phyloP scores from a whole-genome alignment of 495 filamentous ascomycete species.

The Daldinia childiae region DNA sequence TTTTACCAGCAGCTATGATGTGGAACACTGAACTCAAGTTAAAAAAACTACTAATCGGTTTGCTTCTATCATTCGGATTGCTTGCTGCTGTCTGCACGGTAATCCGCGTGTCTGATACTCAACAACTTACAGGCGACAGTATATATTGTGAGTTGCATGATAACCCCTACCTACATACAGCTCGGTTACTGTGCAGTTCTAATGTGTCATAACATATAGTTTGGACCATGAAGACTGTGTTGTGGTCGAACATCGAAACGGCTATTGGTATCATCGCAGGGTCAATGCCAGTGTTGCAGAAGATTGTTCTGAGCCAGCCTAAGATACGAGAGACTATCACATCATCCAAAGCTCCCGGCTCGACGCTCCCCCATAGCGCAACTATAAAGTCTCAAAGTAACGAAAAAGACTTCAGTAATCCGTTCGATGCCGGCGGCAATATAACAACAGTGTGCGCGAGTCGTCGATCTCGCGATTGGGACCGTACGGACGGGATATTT shows the following conservation, averaged over 20 bases:
- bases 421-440: constrained; percentile 22
- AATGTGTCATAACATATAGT: constrained; percentile 3
- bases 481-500: constrained; percentile 16
- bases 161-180: not conserved
- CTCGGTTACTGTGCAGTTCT: not conserved
- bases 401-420: constrained; percentile 14
- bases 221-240: constrained; percentile 8
- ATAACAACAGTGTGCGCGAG: constrained; percentile 16
- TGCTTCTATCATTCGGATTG: constrained; percentile 35
- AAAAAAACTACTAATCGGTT: constrained; percentile 13
- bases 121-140: constrained; percentile 4
- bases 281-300: constrained; percentile 31
- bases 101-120: constrained; percentile 27
- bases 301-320: constrained; percentile 10
- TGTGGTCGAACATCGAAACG: constrained; percentile 37
- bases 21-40: constrained; percentile 33
- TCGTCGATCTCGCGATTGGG: constrained; percentile 23
- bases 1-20: constrained; percentile 31
- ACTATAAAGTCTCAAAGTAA: constrained; percentile 2
- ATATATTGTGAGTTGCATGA: constrained; percentile 24
- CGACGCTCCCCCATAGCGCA: constrained; percentile 52
- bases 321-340: constrained; percentile 57
- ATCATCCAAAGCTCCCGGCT: constrained; percentile 17
- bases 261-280: constrained; percentile 36
- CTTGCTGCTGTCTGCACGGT: constrained; percentile 38